A percentile compares a stretch with the other conserved stretches of the same genome.
Evolutionary conservation across 305 asterid genomes (phyloP).

Genomic region (Fraxinus latifolia): DNA sequence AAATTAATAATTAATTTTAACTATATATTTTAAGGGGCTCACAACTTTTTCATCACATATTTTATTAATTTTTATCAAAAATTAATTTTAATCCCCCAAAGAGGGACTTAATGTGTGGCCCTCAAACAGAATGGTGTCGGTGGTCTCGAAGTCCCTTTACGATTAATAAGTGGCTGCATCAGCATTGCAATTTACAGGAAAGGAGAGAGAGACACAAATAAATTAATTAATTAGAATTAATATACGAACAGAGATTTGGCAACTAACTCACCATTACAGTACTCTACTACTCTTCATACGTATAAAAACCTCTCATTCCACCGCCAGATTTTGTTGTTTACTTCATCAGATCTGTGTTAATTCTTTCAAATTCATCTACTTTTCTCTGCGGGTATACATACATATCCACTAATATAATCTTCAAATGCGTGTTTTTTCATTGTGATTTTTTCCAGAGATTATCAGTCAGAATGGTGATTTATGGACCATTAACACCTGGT

Average conservation of each 20-base stretch:
- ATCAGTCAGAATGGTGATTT: conserved; percentile 42
- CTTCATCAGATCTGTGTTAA: conserved; percentile 38
- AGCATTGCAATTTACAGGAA: background rate
- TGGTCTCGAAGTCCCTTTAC: background rate
- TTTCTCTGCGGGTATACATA: conserved; percentile 27
- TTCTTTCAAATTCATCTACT: conserved; percentile 17
- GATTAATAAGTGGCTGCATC: background rate
- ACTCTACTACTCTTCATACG: background rate
- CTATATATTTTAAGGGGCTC: too few species aligned
- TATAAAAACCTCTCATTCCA: background rate
- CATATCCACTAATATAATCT: background rate
- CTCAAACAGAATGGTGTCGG: background rate
- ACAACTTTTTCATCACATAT: background rate
- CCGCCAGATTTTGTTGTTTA: conserved; percentile 19
- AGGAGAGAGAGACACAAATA: background rate
- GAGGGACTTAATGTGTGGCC: background rate
- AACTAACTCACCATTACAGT: background rate
- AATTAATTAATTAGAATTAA: background rate
- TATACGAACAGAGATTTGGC: background rate
- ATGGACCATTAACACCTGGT: conserved; percentile 64
- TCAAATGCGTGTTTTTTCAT: conserved; percentile 25
- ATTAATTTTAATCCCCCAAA: background rate
- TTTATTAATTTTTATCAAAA: too few species aligned
- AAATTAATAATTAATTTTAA: too few species aligned
- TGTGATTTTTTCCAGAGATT: conserved; percentile 8